Base-by-base conservation (phyloP, 257 asterid species). In the Perilla frutescens region DNA sequence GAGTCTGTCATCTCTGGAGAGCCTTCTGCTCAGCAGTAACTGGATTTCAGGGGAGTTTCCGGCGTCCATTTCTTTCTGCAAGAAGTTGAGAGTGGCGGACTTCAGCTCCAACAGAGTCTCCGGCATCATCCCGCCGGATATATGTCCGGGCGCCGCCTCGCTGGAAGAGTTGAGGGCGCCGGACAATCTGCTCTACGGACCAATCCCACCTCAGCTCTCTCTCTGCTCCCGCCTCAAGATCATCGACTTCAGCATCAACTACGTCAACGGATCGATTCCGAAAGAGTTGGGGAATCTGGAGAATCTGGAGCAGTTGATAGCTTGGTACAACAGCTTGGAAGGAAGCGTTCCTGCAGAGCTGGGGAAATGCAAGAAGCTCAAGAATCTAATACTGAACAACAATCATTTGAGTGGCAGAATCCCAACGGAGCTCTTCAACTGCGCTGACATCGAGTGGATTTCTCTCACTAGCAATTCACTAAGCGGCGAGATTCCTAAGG, bases 101-200 rank as follows among this genome's bases (percentile, higher is more conserved):
- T 89, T 90, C 53, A 93, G 98, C 79, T 91, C 98, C 51, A 93
- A 93, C 80, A 59, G 74, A 84, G 51, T 93, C 32, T 86, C 86
- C 1, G 97, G 96, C 50, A 57, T 48, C 1, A 86, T 93, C 32
- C 98, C 98, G 41, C 83, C 92, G 1, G 91, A 87, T 69, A 77
- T 93, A 76, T 93, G 98, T 44, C 85, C 94, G 0, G 93, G 90
- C 8, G 91, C 86, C 14, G 70, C 77, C 2, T 80, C 96, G 29
- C 91, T 94, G 1, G 97, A 94, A 61, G 98, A 91, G 83, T 86
- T 94, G 11, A 70, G 92, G 70, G 93, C 87, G 41, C 96, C 98
- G 0, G 97, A 90, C 50, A 93, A 93, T 70, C 69, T 44, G 11
- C 77, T 57, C 81, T 94, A 40, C 67, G 98, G 98, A 11, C 70